These are phyloP conservation scores for Nothophytophthora sp. DNA, from an alignment of 352 stramenopile species.

Conservation along the genomic window DNA sequence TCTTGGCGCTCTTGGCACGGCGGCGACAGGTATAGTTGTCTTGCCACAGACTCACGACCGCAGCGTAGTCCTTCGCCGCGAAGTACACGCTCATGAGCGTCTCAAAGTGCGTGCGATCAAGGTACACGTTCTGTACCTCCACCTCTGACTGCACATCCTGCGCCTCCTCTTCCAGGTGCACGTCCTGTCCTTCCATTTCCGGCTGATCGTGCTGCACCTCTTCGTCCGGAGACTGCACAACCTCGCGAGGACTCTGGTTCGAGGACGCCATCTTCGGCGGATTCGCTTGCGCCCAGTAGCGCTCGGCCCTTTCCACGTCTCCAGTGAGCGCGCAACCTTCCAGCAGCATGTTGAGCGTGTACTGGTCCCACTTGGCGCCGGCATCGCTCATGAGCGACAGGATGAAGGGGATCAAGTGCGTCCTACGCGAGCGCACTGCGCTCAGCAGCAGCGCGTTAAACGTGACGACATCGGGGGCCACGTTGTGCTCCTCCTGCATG, in stretches of 20 bases:
- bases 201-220: no score
- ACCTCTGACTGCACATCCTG: no score
- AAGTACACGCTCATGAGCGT: constrained; percentile 75
- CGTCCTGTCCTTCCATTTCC: no score
- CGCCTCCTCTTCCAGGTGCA: no score
- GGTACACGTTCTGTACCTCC: constrained; percentile 36
- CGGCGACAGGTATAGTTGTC: constrained; percentile 58
- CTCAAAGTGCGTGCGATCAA: constrained; percentile 75
- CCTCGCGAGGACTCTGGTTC: no score
- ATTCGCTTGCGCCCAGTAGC: constrained; percentile 60
- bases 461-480: constrained; percentile 60
- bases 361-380: constrained; percentile 63
- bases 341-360: constrained; percentile 79
- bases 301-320: constrained; percentile 44
- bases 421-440: constrained; percentile 51
- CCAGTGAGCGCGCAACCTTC: constrained; percentile 50
- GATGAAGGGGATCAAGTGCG: constrained; percentile 55
- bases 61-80: constrained; percentile 51
- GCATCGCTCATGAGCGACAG: constrained; percentile 50
- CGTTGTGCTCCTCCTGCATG: constrained; percentile 28
- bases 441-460: constrained; percentile 72
- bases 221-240: no score
- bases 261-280: constrained; percentile 9
- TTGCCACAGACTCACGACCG: constrained; percentile 58
- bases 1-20: constrained; percentile 71